Evolutionary conservation across 2,329 filamentous ascomycete genomes (phyloP).

Genomic region (Cladophialophora yegresii): DNA sequence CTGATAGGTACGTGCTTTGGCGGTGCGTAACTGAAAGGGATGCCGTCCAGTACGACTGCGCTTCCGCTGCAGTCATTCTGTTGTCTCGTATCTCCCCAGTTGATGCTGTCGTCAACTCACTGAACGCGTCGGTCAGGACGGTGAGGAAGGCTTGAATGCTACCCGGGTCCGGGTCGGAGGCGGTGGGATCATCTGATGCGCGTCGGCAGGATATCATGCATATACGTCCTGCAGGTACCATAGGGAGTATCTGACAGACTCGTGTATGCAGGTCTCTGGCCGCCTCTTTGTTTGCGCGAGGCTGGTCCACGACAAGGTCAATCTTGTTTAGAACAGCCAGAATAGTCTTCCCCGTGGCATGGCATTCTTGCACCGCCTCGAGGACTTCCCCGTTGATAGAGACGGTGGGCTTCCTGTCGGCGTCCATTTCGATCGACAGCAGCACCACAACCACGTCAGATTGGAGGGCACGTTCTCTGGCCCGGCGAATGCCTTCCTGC

Average conservation of each 20-base stretch:
- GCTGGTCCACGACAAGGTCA: slow-evolving; percentile 51
- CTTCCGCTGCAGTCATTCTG: slow-evolving; percentile 43
- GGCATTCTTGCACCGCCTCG: slow-evolving; percentile 55
- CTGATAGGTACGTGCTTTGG: slow-evolving; percentile 76
- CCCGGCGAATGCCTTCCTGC: slow-evolving; percentile 84
- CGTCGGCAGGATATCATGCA: slow-evolving; percentile 73
- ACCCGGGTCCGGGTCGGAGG: slow-evolving; percentile 49
- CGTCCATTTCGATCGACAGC: slow-evolving; percentile 65
- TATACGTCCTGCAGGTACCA: slow-evolving; percentile 51
- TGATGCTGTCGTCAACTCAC: slow-evolving; percentile 63
- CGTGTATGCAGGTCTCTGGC: slow-evolving; percentile 36
- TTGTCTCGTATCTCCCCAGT: slow-evolving; percentile 37
- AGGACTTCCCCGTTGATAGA: slow-evolving; percentile 59
- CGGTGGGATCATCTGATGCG: slow-evolving; percentile 40
- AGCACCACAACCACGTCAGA: slow-evolving; percentile 85
- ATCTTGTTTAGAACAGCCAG: slow-evolving; percentile 64
- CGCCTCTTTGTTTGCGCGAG: slow-evolving; percentile 11
- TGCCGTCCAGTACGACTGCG: slow-evolving; percentile 62
- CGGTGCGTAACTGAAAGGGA: slow-evolving; percentile 88
- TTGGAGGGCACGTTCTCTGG: slow-evolving; percentile 74
- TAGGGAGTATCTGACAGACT: slow-evolving; percentile 49
- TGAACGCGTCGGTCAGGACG: slow-evolving; percentile 68
- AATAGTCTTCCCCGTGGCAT: slow-evolving; percentile 54
- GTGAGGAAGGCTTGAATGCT: slow-evolving; percentile 69
- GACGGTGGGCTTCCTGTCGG: slow-evolving; percentile 38